A percentile compares a stretch with the other conserved stretches of the same genome.
phyloP scores from a whole-genome alignment of 345 rosid genomes.

The Laguncularia racemosa region DNA sequence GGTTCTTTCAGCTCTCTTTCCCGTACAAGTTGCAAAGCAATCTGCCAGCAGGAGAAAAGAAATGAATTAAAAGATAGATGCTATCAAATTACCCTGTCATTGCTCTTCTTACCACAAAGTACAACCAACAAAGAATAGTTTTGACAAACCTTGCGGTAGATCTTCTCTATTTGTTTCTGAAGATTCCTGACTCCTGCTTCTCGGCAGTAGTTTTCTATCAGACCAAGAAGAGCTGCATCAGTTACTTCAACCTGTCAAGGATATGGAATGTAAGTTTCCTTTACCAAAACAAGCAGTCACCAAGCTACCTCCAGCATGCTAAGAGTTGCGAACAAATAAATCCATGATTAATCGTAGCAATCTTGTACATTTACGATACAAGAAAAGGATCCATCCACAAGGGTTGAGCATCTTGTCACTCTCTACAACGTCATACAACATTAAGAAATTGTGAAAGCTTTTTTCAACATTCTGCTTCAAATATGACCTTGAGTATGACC shows the following conservation, averaged over 20 bases:
- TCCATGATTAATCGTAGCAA: no score
- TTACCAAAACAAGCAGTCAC: slow-evolving; percentile 1
- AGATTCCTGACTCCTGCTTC: slow-evolving; percentile 99
- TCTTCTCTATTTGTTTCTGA: slow-evolving; percentile 97
- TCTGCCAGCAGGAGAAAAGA: slow-evolving; percentile 26
- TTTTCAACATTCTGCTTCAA: no score
- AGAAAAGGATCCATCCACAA: no score
- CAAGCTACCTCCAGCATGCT: not conserved
- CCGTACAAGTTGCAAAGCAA: slow-evolving; percentile 90
- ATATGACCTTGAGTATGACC: no score
- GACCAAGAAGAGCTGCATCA: slow-evolving; percentile 76
- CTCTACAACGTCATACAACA: no score
- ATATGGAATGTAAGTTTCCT: not conserved
- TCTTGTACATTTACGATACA: no score
- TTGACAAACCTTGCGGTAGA: slow-evolving; percentile 82
- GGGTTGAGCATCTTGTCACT: no score
- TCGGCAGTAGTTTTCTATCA: slow-evolving; percentile 94
- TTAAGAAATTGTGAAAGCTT: no score
- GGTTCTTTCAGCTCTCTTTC: slow-evolving; percentile 45
- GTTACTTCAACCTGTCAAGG: slow-evolving; percentile 77
- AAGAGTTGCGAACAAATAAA: no score
- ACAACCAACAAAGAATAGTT: not conserved
- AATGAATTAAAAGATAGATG: no score
- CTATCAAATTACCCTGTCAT: no score
- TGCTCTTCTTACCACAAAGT: no score